Base-by-base conservation (phyloP, 805 yeast species). In the Pichia occidentalis region DNA sequence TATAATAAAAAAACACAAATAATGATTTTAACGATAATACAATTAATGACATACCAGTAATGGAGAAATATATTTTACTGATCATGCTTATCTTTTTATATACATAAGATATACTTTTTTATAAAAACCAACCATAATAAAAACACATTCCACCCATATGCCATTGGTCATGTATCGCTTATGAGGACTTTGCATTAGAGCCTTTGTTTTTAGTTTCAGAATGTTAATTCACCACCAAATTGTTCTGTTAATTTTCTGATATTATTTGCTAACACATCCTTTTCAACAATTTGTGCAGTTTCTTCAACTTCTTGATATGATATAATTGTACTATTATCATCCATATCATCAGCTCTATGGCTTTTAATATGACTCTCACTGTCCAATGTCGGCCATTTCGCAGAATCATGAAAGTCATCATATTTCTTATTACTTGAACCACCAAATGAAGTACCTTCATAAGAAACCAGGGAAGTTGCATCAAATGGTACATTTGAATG, bases 391-490 rank as follows among this genome's bases (percentile, higher is more conserved):
- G 54, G 60, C 51, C 52, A 53, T 22, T 45, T 43, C 20, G 45
- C 37, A 5, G 42, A 16, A 20, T 37, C 37, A 19, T 27, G 28
- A 13, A 32, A 30, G 18, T 30, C 29, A 34, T 39, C 40, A 18
- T 36, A 11, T 13, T 36, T 37, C 16, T 45, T 42, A 22, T 40
- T 43, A 32, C 40, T 34, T 16, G 36, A 30, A n/a, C 17, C 25
- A 19, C 34, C 34, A 12, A 43, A 40, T 9, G 44, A 33, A 1
- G 52, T 51, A 21, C 56, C 58, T 23, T 50, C 61, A 42, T 58
- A 67, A 0, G 72, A 61, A 5, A 64, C 55, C 28, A 67, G 43
- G 25, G 66, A 60, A 4, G 62, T 60, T 2, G 68, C 56, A 37
- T 67, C 71, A 43, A 51, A 63, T 21, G 59, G 60, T 17, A 40